Percentiles rank a stretch among this genome's conserved stretches.
Conservation (phyloP, 2,329 filamentous ascomycete species). For the Drechslera avenae region DNA sequence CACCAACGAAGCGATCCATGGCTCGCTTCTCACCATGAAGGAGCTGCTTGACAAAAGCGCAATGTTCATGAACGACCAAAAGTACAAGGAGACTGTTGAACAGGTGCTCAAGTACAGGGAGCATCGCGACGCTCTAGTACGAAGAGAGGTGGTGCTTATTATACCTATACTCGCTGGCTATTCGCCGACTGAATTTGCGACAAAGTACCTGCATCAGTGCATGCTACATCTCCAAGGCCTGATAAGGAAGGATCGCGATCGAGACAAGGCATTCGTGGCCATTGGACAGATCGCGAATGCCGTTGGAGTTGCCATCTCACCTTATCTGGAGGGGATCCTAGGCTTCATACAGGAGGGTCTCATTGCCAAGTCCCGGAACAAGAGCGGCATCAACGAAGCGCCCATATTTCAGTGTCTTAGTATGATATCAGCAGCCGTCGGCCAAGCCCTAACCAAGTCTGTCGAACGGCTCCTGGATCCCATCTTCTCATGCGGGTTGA, state of each 20-base stretch:
- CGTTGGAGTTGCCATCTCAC: slow-evolving; percentile 91
- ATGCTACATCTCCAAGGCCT: slow-evolving; percentile 96
- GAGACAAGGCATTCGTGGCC: slow-evolving; percentile 92
- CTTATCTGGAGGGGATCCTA: slow-evolving; percentile 92
- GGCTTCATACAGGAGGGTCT: slow-evolving; percentile 92
- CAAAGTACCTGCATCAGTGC: slow-evolving; percentile 87
- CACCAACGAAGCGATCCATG: slow-evolving; percentile 87
- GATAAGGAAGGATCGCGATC: slow-evolving; percentile 86
- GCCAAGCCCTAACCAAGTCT: slow-evolving; percentile 96
- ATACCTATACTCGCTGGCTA: slow-evolving; percentile 94
- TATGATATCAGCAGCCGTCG: slow-evolving; percentile 91
- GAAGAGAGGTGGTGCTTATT: slow-evolving; percentile 85
- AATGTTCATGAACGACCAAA: slow-evolving; percentile 97
- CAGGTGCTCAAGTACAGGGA: slow-evolving; percentile 92
- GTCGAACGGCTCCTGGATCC: slow-evolving; percentile 95
- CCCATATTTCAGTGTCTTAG: slow-evolving; percentile 98
- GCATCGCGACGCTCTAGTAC: slow-evolving; percentile 83
- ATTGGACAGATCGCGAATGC: slow-evolving; percentile 97
- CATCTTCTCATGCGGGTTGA: slow-evolving; percentile 95
- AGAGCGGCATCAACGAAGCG: slow-evolving; percentile 61
- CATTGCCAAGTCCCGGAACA: slow-evolving; percentile 74
- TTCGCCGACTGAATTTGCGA: slow-evolving; percentile 85
- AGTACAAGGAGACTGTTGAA: slow-evolving; percentile 88
- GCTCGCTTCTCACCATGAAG: slow-evolving; percentile 89
- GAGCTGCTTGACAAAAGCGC: slow-evolving; percentile 92